Conservation (phyloP, 2,329 filamentous ascomycete species). For the Rachicladosporium sp. region DNA sequence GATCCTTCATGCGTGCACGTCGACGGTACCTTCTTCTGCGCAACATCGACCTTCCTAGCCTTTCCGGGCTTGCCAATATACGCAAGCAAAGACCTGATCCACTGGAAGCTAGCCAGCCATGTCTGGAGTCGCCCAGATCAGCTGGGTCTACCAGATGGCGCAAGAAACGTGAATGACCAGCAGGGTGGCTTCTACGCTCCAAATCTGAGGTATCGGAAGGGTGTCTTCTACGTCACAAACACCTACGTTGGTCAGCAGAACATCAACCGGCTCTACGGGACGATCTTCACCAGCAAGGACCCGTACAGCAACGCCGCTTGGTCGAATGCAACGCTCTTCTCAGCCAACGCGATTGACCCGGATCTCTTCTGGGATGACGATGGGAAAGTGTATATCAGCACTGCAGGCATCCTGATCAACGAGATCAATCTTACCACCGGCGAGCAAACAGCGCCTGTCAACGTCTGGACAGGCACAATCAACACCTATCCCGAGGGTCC, state of each 20-base stretch:
- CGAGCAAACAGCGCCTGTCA: conserved; percentile 10
- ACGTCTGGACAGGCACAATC: conserved; percentile 24
- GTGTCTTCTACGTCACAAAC: conserved; percentile 25
- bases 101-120: conserved; percentile 28
- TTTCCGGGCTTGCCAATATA: conserved; percentile 34
- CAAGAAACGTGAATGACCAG: conserved; percentile 10
- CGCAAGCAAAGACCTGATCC: conserved; percentile 30
- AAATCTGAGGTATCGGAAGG: conserved; percentile 26
- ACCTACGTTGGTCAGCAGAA: conserved; percentile 3
- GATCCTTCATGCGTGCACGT: conserved; percentile 33
- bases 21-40: conserved; percentile 31
- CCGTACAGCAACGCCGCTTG: conserved; percentile 33
- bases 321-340: conserved; percentile 37
- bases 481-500: conserved; percentile 23
- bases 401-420: conserved; percentile 19
- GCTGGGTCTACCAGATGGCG: conserved; percentile 14
- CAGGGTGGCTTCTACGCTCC: conserved; percentile 30
- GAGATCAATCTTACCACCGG: conserved; percentile 25
- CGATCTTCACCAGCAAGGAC: conserved; percentile 34
- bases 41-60: conserved; percentile 30
- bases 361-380: conserved; percentile 42
- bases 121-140: conserved; percentile 26
- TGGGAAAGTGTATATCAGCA: conserved; percentile 39
- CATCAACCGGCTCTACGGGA: conserved; percentile 20
- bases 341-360: conserved; percentile 15